Conservation (phyloP, 805 yeast species). For the Henningerozyma blattae region DNA sequence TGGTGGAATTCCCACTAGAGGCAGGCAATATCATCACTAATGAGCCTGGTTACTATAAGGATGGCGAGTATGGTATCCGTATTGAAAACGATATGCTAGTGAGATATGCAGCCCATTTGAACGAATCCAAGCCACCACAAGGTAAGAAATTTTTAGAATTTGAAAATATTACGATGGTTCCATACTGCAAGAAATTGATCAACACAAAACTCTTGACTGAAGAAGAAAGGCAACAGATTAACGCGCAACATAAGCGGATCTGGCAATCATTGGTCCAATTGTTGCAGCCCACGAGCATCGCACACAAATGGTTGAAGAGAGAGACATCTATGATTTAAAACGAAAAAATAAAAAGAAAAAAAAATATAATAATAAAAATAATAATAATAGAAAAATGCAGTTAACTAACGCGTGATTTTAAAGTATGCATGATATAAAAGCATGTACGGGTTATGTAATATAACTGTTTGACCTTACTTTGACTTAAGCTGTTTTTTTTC, state of each 20-base stretch:
- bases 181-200: conserved; percentile 69
- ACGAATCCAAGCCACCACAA: conserved; percentile 19
- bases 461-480: no score
- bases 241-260: conserved; percentile 49
- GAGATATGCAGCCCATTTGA: conserved; percentile 28
- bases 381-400: no score
- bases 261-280: conserved; percentile 39
- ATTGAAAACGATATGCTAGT: conserved; percentile 75
- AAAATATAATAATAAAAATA: no score
- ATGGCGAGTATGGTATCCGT: conserved; percentile 82
- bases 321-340: conserved; percentile 29
- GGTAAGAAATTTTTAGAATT: conserved; percentile 53
- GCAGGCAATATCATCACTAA: conserved; percentile 73
- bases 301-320: conserved; percentile 57
- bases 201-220: conserved; percentile 41
- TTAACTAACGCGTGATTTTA: no score
- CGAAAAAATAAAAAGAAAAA: no score
- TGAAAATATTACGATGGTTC: conserved; percentile 77
- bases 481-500: no score
- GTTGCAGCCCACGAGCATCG: conserved; percentile 45
- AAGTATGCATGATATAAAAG: no score
- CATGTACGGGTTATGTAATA: no score
- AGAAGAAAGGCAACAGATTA: conserved; percentile 59
- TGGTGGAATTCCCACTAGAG: conserved; percentile 39
- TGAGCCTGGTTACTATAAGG: conserved; percentile 91